Conservation (phyloP, 129 eudicot genomes). For the Heracleum sosnowskyi region DNA sequence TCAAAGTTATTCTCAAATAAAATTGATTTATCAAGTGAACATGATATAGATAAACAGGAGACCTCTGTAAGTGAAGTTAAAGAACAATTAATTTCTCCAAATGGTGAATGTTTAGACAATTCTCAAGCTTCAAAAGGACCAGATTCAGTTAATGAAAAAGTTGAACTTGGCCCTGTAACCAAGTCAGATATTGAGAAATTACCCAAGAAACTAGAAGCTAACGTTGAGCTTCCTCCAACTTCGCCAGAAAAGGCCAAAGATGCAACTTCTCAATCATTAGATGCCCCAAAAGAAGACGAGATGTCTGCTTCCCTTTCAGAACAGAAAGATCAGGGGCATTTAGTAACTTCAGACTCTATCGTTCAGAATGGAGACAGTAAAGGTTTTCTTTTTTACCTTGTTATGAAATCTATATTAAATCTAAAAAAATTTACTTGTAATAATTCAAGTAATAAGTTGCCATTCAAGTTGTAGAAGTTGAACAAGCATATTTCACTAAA, state of each 20-base stretch:
- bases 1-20: slow-evolving; percentile 13
- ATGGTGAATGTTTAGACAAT: slow-evolving; percentile 14
- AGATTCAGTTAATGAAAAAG: slow-evolving; percentile 21
- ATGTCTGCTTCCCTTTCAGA: slow-evolving; percentile 24
- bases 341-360: slow-evolving; percentile 16
- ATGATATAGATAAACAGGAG: slow-evolving; percentile 14
- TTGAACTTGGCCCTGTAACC: slow-evolving; percentile 5
- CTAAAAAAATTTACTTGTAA: neutral
- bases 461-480: neutral
- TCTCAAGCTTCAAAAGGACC: slow-evolving; percentile 22
- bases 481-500: neutral
- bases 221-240: slow-evolving; percentile 34
- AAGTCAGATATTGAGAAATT: slow-evolving; percentile 16
- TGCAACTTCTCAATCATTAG: slow-evolving; percentile 6
- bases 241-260: slow-evolving; percentile 38
- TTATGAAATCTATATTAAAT: neutral
- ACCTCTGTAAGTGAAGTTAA: slow-evolving; percentile 26
- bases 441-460: neutral
- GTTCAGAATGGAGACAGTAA: slow-evolving; percentile 30
- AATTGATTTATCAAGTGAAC: slow-evolving; percentile 13
- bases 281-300: neutral
- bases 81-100: slow-evolving; percentile 26
- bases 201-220: slow-evolving; percentile 14
- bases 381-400: slow-evolving; percentile 30
- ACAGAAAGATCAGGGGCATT: slow-evolving; percentile 29